phyloP scores from a whole-genome alignment of 1,284 basidiomycete species.

The Fomitopsis betulina region DNA sequence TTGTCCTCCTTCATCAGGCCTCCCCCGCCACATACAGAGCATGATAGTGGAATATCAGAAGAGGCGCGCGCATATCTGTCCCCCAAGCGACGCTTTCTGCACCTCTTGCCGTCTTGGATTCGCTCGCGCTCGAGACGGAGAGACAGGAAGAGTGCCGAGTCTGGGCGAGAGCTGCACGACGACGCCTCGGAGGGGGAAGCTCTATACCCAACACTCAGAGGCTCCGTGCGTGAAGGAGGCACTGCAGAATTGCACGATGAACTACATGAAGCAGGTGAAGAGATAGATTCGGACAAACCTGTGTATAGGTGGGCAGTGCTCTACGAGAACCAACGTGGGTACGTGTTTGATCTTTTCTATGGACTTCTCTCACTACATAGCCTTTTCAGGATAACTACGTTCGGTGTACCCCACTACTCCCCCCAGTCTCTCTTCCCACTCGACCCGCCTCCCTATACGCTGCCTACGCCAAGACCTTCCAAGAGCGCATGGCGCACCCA shows the following conservation, averaged over 20 bases:
- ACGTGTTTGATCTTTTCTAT: neutral
- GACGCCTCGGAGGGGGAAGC: neutral
- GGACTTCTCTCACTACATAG: neutral
- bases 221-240: neutral
- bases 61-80: conserved; percentile 1
- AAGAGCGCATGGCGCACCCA: conserved; percentile 30
- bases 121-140: conserved; percentile 7
- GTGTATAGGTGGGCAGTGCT: conserved; percentile 71
- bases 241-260: conserved; percentile 4
- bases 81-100: conserved; percentile 10
- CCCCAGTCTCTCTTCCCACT: conserved; percentile 60
- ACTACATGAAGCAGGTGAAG: conserved; percentile 2
- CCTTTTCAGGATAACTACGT: conserved; percentile 54
- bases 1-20: conserved; percentile 23
- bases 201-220: neutral
- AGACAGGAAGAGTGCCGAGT: neutral
- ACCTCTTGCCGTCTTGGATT: conserved; percentile 12
- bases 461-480: conserved; percentile 39
- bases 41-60: neutral
- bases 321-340: conserved; percentile 82
- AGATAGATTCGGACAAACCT: conserved; percentile 30
- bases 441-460: conserved; percentile 74
- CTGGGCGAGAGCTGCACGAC: neutral
- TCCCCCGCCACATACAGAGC: conserved; percentile 20
- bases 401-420: conserved; percentile 72